Percentiles rank a stretch among this genome's conserved stretches.
Evolutionary conservation across 768 basidiomycete species (phyloP).

Genomic region (Gymnopilus junonius): DNA sequence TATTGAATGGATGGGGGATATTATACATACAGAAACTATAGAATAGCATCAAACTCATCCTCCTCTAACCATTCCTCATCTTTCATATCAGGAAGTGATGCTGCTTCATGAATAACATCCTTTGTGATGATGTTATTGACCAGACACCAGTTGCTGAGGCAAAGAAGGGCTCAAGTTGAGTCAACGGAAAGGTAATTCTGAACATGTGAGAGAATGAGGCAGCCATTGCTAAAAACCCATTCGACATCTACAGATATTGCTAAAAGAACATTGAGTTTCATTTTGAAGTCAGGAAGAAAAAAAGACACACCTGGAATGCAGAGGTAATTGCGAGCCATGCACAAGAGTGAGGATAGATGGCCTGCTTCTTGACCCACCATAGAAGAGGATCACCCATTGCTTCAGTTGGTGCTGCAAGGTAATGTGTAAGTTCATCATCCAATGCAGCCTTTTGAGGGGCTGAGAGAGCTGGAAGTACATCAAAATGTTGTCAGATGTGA

Average conservation of each 20-base stretch:
- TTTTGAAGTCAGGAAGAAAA: not conserved
- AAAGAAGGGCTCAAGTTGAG: slow-evolving; percentile 27
- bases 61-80: too few relatives aligned
- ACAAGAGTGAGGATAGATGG: slow-evolving; percentile 27
- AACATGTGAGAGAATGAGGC: slow-evolving; percentile 27
- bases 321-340: slow-evolving; percentile 37
- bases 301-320: slow-evolving; percentile 31
- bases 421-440: slow-evolving; percentile 26
- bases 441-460: not conserved
- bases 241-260: slow-evolving; percentile 34
- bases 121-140: too few relatives aligned
- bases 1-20: not conserved
- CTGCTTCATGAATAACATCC: too few relatives aligned
- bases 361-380: slow-evolving; percentile 29
- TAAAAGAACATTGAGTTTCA: slow-evolving; percentile 8
- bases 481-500: not conserved
- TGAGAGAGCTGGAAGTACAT: not conserved
- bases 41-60: too few relatives aligned
- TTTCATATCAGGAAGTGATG: too few relatives aligned
- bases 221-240: slow-evolving; percentile 31
- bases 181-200: slow-evolving; percentile 26
- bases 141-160: slow-evolving; percentile 27
- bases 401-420: slow-evolving; percentile 28
- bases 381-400: slow-evolving; percentile 20
- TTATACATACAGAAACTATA: not conserved